Conservation (phyloP, 2,329 filamentous ascomycete species). For the Cercospora canescens region DNA sequence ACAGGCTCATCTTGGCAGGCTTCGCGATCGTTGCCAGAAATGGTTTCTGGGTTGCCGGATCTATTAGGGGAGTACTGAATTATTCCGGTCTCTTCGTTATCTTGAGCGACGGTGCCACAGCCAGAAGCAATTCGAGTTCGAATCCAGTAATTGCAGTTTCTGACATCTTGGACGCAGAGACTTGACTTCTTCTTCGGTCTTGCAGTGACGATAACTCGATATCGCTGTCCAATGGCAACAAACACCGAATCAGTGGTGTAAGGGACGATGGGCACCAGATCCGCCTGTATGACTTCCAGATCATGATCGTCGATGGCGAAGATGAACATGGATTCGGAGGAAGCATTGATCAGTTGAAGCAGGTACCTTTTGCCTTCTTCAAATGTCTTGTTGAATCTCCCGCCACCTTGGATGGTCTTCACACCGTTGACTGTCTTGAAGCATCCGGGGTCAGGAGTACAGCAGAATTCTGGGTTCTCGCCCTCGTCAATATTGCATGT, state of each 20-base stretch:
- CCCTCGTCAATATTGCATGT: conserved; percentile 2
- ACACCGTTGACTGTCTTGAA: conserved; percentile 37
- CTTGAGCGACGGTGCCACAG: conserved; percentile 33
- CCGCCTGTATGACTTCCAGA: conserved; percentile 46
- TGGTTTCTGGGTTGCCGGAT: conserved; percentile 20
- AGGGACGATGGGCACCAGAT: conserved; percentile 47
- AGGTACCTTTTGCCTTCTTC: conserved; percentile 43
- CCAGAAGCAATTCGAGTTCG: conserved; percentile 26
- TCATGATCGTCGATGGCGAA: conserved; percentile 43
- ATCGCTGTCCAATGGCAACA: conserved; percentile 37
- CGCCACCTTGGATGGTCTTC: conserved; percentile 5
- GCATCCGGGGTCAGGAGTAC: conserved; percentile 19
- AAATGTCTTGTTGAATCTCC: conserved; percentile 11
- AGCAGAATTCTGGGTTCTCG: conserved; percentile 18
- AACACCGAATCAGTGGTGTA: conserved; percentile 39
- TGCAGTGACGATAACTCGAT: conserved; percentile 36
- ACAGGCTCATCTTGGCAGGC: conserved; percentile 32
- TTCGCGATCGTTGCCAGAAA: conserved; percentile 19
- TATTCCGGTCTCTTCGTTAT: conserved; percentile 29
- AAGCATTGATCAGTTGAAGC: conserved; percentile 46
- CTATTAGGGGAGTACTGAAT: conserved; percentile 26
- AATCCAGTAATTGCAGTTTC: conserved; percentile 32
- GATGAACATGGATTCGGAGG: conserved; percentile 40
- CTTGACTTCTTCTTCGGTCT: conserved; percentile 18
- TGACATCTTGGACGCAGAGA: background rate